phyloP scores from a whole-genome alignment of 106 monocot species.

The Dioscorea zingiberensis region DNA sequence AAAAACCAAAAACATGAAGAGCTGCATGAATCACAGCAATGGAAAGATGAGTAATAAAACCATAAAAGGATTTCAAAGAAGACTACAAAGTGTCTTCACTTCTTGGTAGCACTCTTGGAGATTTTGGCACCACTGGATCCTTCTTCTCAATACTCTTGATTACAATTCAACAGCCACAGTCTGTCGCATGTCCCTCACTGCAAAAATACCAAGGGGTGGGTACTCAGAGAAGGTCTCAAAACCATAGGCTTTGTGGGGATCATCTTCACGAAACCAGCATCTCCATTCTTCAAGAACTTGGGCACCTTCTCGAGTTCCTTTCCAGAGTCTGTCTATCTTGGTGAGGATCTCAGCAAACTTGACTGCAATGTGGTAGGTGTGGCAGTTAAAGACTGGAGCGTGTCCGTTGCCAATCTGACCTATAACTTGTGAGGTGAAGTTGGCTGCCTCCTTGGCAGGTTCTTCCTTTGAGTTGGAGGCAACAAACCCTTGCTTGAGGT shows the following conservation, averaged over 20 bases:
- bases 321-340: slow-evolving; percentile 20
- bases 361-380: slow-evolving; percentile 24
- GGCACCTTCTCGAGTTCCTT: slow-evolving; percentile 17
- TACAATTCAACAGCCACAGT: slow-evolving; percentile 20
- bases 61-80: too few relatives aligned
- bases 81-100: too few relatives aligned
- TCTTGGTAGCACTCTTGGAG: slow-evolving; percentile 16
- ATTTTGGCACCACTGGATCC: slow-evolving; percentile 21
- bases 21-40: too few relatives aligned
- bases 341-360: slow-evolving; percentile 25
- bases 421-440: slow-evolving; percentile 22
- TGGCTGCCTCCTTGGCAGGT: slow-evolving; percentile 25
- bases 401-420: slow-evolving; percentile 24
- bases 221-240: slow-evolving; percentile 17
- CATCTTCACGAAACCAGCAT: slow-evolving; percentile 19
- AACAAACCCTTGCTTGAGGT: slow-evolving; percentile 20
- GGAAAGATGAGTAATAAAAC: too few relatives aligned
- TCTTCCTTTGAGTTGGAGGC: slow-evolving; percentile 21
- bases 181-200: slow-evolving; percentile 25
- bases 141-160: slow-evolving; percentile 27
- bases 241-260: slow-evolving; percentile 22
- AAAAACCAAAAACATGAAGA: too few relatives aligned
- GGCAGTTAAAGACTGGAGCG: slow-evolving; percentile 21
- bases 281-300: slow-evolving; percentile 18
- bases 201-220: slow-evolving; percentile 17